Base-by-base conservation (phyloP, 2,329 filamentous ascomycete genomes). In the Drechslerella dactyloides region DNA sequence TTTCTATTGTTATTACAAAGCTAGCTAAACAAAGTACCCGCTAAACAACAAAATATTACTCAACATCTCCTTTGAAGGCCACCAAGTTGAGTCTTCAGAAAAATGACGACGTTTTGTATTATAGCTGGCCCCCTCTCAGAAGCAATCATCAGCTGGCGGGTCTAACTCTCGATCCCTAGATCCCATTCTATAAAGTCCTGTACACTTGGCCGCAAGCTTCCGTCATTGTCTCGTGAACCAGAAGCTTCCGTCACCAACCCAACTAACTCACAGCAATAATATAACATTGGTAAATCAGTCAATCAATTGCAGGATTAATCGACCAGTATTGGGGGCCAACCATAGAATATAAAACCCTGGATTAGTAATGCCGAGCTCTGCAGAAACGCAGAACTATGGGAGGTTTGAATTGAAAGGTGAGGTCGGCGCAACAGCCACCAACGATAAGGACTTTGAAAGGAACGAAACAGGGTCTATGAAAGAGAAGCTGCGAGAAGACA, bases 371-470 rank as follows among this genome's bases (percentile, higher is more conserved):
- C 48, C 37, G 40, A 57, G 60, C 44, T 65, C 68, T 5, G 60
- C 33, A 13, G 68, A 72, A 35, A 65, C 68, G 1, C 35, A 61
- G 19, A 61, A 55, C 40, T 59, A 70, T 17, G 64, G 57, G 24
- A 42, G 24, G 33, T 30, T 19, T 1, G 46, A 55, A 23, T n/a
- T 51, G 6, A 62, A 44, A 17, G 50, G 44, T 11, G 46, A 52
- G 30, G 19, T 30, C 23, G 27, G 50, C 37, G 30, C 15, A 10
- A 53, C 46, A 23, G 35, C 40, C 8, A 59, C 77, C 73, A 78
- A 77, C n/a, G 77, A 77, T 23, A 75, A 78, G 69, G 76, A 75
- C 51, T 57, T 62, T 0, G 58, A 69, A 11, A 58, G 58, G 2
- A 74, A 73, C 1, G 59, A 50, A 1, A 48, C 56, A 1, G 59